phyloP scores from a whole-genome alignment of 305 asterid genomes.

The Nicotiana rustica region DNA sequence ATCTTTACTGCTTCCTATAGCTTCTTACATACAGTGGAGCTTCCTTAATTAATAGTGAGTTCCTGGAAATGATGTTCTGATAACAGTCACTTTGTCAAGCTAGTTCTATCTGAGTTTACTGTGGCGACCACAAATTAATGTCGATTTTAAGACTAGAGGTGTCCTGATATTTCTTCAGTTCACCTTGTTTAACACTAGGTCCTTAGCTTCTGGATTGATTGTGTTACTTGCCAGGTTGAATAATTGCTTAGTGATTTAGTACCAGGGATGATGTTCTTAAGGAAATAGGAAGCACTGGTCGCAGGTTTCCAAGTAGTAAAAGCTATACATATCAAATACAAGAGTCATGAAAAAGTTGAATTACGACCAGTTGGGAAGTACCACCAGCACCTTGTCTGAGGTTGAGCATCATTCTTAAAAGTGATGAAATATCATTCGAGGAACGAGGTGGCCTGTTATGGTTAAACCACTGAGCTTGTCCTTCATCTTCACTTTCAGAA shows the following conservation, averaged over 20 bases:
- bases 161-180: too few species aligned
- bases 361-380: too few species aligned
- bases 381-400: neutral
- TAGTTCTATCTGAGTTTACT: slow-evolving; percentile 11
- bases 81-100: slow-evolving; percentile 17
- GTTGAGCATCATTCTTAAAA: neutral
- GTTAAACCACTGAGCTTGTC: neutral
- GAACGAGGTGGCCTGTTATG: neutral
- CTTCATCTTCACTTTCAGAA: slow-evolving; percentile 27
- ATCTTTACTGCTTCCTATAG: slow-evolving; percentile 15
- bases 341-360: too few species aligned
- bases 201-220: too few species aligned
- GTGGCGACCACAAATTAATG: neutral
- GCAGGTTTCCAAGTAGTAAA: too few species aligned
- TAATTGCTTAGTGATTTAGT: too few species aligned
- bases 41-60: slow-evolving; percentile 17
- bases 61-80: slow-evolving; percentile 30
- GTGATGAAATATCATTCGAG: neutral
- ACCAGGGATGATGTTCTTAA: too few species aligned
- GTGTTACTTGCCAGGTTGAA: too few species aligned
- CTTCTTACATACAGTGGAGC: slow-evolving; percentile 12
- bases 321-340: too few species aligned
- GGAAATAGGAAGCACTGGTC: too few species aligned
- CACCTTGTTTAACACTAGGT: too few species aligned
- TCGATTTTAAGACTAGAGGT: neutral